Base-by-base conservation (phyloP, 108 stramenopile species). In the Mediolabrus comicus region DNA sequence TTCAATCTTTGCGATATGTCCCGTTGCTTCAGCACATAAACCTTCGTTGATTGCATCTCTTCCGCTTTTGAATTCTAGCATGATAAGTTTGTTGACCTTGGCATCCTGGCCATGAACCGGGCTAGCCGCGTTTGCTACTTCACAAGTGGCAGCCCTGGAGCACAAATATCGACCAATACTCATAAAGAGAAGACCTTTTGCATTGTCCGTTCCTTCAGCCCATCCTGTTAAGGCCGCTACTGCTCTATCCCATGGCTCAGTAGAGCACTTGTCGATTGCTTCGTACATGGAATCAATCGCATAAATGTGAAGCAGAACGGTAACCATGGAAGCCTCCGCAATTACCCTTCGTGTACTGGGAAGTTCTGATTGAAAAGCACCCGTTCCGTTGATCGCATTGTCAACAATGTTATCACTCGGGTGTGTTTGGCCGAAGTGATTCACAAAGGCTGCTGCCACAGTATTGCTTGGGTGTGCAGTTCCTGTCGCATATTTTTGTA, bases 191-290 rank as follows among this genome's bases (percentile, higher is more conserved):
- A 56, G 36, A 3, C 76, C 76, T 19, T 34, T 64, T 6, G 56
- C 67, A 39, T 38, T 31, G 10, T 52, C 24, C 10, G 62, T 54
- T 30, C 87, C 87, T 56, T 93, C 87, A 30, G 87, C 53, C 67
- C 77, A 84, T 32, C 93, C 93, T 36, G 86, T 76, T 3, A 92
- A 31, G 11, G 80, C 65, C 13, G 93, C 89, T 1, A 83, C 84
- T 22, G 80, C 89, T 53, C 58, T 63, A 65, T 94, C 90, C 90
- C 92, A 94, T 8, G 58, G 62, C 4, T 68, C 17, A 6, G 52
- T 39, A 3, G 33, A 38, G 60, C 93, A 94, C 43, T 52, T 67
- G 27, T 82, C 82, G 17, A 89, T 65, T 14, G 89, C 84, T 30
- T 86, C 86, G 62, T 86, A 85, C 63, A 90, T 72, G 28, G 65